Percentiles rank a stretch among this genome's conserved stretches.
These are phyloP conservation scores for Punctularia strigosozonata DNA, from an alignment of 768 basidiomycete species.

Conservation along the genomic window DNA sequence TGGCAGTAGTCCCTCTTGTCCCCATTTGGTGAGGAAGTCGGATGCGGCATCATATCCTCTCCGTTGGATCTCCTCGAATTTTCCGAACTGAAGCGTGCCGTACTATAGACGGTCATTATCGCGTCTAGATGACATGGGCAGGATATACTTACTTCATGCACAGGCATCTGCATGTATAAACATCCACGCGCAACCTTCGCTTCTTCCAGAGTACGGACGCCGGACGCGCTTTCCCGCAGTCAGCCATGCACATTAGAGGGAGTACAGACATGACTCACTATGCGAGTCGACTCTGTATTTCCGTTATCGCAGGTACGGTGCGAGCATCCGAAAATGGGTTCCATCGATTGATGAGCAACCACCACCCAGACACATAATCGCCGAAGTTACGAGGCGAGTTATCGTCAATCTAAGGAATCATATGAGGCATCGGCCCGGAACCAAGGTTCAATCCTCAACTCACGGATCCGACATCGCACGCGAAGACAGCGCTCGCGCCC, in stretches of 20 bases:
- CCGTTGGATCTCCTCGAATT: slow-evolving; percentile 80
- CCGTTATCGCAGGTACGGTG: slow-evolving; percentile 78
- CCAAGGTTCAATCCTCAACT: slow-evolving; percentile 14
- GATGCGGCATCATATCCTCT: slow-evolving; percentile 70
- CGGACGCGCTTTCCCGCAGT: slow-evolving; percentile 61
- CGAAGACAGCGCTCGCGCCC: slow-evolving; percentile 86
- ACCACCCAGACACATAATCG: slow-evolving; percentile 93
- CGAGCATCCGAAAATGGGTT: slow-evolving; percentile 78
- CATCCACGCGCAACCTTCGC: slow-evolving; percentile 87
- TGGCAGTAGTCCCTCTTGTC: slow-evolving; percentile 77
- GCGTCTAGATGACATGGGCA: not conserved
- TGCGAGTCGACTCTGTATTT: slow-evolving; percentile 88
- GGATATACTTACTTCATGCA: slow-evolving; percentile 54
- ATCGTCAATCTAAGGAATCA: slow-evolving; percentile 61
- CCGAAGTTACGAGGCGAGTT: slow-evolving; percentile 92
- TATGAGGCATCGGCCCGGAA: not conserved
- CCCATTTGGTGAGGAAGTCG: slow-evolving; percentile 63
- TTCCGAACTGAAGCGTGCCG: slow-evolving; percentile 82
- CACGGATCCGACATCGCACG: slow-evolving; percentile 86
- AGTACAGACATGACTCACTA: slow-evolving; percentile 57
- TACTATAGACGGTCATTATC: slow-evolving; percentile 37
- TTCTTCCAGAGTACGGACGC: slow-evolving; percentile 88
- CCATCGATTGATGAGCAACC: slow-evolving; percentile 87
- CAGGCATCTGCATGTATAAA: slow-evolving; percentile 90
- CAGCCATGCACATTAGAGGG: slow-evolving; percentile 5